Conservation (phyloP, 306 rosid genomes). For the Vigna mungo region DNA sequence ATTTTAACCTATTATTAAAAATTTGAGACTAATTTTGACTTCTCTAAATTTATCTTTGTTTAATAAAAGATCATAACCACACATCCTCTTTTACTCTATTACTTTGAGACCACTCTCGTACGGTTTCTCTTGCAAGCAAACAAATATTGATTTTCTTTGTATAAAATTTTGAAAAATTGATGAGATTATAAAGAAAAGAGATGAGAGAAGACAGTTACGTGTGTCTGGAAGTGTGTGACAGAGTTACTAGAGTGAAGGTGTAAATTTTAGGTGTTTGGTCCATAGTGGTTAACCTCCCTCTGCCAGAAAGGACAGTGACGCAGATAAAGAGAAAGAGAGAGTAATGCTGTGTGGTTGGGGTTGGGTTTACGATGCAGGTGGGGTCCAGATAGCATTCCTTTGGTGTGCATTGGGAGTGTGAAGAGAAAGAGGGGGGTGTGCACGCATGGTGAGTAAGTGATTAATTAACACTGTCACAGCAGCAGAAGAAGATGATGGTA, state of each 20-base stretch:
- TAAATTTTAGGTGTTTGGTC: not conserved
- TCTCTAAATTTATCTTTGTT: no score
- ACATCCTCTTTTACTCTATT: no score
- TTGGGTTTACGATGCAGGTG: conserved; percentile 6
- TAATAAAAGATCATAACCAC: no score
- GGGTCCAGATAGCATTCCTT: not conserved
- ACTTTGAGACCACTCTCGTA: no score
- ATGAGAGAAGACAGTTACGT: not conserved
- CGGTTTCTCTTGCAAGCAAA: no score
- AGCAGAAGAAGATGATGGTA: no score
- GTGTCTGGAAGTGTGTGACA: not conserved
- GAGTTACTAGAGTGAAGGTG: not conserved
- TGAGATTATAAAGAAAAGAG: not conserved
- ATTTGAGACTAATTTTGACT: no score
- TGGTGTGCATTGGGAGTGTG: not conserved
- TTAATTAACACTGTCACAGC: not conserved
- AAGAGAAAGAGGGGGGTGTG: not conserved
- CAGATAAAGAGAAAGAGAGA: no score
- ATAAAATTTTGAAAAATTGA: no score
- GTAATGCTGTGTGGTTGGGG: conserved; percentile 37
- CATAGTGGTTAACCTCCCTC: not conserved
- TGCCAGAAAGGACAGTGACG: not conserved
- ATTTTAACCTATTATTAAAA: no score
- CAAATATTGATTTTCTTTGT: no score
- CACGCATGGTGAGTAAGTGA: conserved; percentile 10